Base-by-base conservation (phyloP, 805 yeast genomes). In the Metschnikowia rubicola region DNA sequence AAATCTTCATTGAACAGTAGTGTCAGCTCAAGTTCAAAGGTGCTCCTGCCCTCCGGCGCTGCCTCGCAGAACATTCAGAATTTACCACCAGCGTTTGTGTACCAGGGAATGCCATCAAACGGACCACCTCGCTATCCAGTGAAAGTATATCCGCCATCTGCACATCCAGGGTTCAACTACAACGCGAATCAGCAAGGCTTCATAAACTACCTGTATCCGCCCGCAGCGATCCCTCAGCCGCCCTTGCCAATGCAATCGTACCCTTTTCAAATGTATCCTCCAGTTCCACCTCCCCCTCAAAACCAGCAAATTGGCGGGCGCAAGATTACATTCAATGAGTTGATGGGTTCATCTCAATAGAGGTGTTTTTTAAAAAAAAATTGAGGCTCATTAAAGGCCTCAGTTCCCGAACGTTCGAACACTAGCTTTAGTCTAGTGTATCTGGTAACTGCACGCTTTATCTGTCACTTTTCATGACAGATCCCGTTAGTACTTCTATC, bases 301-400 rank as follows among this genome's bases (percentile, higher is more conserved):
- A 39, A 41, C 9, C 50, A 41, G 26, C 58, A 55, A 17, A n/a
- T 38, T 11, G 41, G 49, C 26, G 75, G 72, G 12, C 74, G 70
- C 43, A 66, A 64, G 57, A 71, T 72, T 44, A 61, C 70, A 21
- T 72, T 72, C 42, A 67, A 67, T 53, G 75, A 72, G 29, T 64
- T 72, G 53, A 58, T 70, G 46, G 65, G 70, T 28, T 65, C 57
- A 21, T 51, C 57, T 12, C 53, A 50, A 38, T 54, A 21, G 26
- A 21, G 7, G 26, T 17, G 15, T 39, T 19, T 28, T 28, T 28
- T 26, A 15, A 15, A 15, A 15, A 15, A 15, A 15, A 15, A 7
- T 21, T 21, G 17, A 3, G 31, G 15, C 19, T 5, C 31, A 35
- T 44, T 42, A 34, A 19, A 26, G 19, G 19, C 32, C 32, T 38